Evolutionary conservation across 495 filamentous ascomycete genomes (phyloP), one percentile per base, ranked within the genome.

Genomic region (Hypomontagnella submonticulosa): DNA sequence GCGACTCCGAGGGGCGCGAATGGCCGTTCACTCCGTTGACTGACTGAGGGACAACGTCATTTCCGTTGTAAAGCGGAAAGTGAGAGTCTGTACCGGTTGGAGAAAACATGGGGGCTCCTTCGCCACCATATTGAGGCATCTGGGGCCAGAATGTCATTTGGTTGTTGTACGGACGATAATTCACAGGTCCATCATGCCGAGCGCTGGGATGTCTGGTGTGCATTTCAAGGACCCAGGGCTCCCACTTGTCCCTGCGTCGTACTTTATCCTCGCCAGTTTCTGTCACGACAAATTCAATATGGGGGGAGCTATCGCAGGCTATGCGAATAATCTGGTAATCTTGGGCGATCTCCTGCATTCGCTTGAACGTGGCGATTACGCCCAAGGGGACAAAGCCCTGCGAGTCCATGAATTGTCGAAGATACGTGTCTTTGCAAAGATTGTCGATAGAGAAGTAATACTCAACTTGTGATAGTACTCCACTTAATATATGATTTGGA

Each of bases 381-480:
- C 74, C 75, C 54, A 99, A 74, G 51, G 84, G 85, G n/a, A 97
- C 93, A 72, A 90, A 99, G 7, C 95, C 95, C 74, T 97, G 89
- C 2, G 87, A 90, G 71, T 99, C 94, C 96, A 99, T 97, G 52
- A 92, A 89, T 61, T 87, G 87, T 30, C 95, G 88, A 27, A 99
- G 84, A 76, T 87, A 98, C 67, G 89, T 83, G 70, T 99, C 95
- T 77, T 96, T 98, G 85, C 91, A 94, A 55, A 97, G 85, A 74
- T 98, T 98, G 66, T 98, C 92, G 7, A 97, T 84, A 0, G 93
- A 98, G 78, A 99, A 95, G 75, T 98, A 99, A 77, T 98, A 98
- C 68, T 96, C 91, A 77, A 97, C 78, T 75, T 97, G 93, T 54
- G 48, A 53, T 38, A 71, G 86, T 81, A 48, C 54, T 20, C 53